phyloP scores from a whole-genome alignment of 176 grass and related monocot genomes.

The Coix lacrymajobi region DNA sequence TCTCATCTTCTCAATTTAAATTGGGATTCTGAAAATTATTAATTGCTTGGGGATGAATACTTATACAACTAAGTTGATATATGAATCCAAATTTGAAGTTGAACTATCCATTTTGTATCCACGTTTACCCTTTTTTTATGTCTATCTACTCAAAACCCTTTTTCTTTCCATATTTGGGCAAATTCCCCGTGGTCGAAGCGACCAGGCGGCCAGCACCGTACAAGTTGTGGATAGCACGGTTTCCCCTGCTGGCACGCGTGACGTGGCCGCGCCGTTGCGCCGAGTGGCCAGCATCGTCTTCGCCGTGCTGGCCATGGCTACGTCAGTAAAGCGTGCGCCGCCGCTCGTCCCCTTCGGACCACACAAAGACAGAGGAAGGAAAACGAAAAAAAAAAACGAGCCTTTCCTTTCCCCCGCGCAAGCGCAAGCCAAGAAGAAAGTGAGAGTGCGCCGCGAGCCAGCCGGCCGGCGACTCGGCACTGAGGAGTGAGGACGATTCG shows the following conservation, averaged over 20 bases:
- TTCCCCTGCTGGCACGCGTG: background rate
- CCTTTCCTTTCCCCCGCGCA: background rate
- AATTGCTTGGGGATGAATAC: too few relatives aligned
- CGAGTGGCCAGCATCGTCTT: constrained; percentile 3
- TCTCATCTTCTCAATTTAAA: too few relatives aligned
- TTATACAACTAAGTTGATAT: too few relatives aligned
- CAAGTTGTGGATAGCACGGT: background rate
- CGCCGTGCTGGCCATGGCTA: background rate
- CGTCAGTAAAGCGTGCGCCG: background rate
- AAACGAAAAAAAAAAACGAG: background rate
- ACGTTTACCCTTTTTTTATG: too few relatives aligned
- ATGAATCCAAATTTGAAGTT: too few relatives aligned
- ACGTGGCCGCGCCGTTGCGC: constrained; percentile 1
- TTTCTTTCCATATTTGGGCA: background rate
- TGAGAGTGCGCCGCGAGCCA: background rate
- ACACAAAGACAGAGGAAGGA: background rate
- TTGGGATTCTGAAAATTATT: too few relatives aligned
- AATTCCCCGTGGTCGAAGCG: background rate
- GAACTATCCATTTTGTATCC: too few relatives aligned
- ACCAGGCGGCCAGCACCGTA: background rate
- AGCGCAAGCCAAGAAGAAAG: constrained; percentile 4
- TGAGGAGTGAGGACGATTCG: background rate
- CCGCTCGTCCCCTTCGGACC: background rate
- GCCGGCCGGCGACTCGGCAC: background rate
- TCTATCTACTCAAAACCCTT: background rate